Percentiles rank a stretch among this genome's conserved stretches.
Evolutionary conservation across 202 grass and related monocot species (phyloP).

Genomic region (Brachypodium distachyon): DNA sequence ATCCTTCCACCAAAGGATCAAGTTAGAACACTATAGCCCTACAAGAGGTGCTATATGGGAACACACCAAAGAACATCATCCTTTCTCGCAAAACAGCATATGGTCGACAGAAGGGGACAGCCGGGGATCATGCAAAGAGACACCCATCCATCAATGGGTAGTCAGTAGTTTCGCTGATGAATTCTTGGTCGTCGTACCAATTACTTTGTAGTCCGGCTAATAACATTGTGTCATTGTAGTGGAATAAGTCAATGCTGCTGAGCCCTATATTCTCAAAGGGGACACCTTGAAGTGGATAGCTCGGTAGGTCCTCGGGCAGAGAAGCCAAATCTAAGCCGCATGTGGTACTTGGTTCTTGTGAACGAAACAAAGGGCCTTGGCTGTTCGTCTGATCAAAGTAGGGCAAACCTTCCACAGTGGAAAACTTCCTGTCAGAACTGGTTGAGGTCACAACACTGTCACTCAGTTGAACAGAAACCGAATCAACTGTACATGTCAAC

Average conservation of each 20-base stretch:
- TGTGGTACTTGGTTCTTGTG: slow-evolving; percentile 29
- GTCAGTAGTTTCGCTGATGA: slow-evolving; percentile 41
- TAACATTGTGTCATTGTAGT: slow-evolving; percentile 37
- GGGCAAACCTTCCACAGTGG: slow-evolving; percentile 37
- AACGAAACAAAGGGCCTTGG: slow-evolving; percentile 20
- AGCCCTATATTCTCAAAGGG: slow-evolving; percentile 66
- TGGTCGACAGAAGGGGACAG: neutral
- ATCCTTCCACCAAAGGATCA: slow-evolving; percentile 44
- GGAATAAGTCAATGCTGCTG: slow-evolving; percentile 61
- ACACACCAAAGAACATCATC: slow-evolving; percentile 40
- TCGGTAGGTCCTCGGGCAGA: slow-evolving; percentile 47
- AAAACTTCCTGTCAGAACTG: slow-evolving; percentile 31
- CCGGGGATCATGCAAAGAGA: slow-evolving; percentile 56
- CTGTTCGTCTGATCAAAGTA: slow-evolving; percentile 32
- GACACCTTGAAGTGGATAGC: slow-evolving; percentile 59
- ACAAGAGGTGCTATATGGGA: slow-evolving; percentile 34
- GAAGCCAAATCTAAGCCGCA: slow-evolving; percentile 39
- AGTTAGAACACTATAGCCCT: slow-evolving; percentile 44
- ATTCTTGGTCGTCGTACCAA: slow-evolving; percentile 63
- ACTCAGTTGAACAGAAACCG: slow-evolving; percentile 54
- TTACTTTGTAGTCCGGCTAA: slow-evolving; percentile 52
- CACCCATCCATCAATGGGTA: slow-evolving; percentile 61
- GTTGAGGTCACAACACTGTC: slow-evolving; percentile 30
- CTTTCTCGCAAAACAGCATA: slow-evolving; percentile 19
- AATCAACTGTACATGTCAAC: slow-evolving; percentile 58